A percentile compares a stretch with the other conserved stretches of the same genome.
Conservation (phyloP, 2,329 filamentous ascomycete genomes). For the Fusarium veterinarium region DNA sequence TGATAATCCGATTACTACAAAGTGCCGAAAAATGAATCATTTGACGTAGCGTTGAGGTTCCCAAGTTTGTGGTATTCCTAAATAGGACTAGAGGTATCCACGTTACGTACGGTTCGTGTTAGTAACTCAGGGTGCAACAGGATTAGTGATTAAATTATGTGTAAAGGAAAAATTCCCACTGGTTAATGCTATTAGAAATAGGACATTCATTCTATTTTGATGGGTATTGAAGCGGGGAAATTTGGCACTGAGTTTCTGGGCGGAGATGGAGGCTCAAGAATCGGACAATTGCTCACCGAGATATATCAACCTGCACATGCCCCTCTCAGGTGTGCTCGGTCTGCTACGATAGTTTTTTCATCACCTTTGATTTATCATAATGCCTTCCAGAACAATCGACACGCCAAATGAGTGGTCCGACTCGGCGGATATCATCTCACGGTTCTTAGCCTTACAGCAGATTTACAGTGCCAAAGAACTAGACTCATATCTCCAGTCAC, state of each 20-base stretch:
- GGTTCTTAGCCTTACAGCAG: slow-evolving; percentile 6
- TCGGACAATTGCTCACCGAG: background rate
- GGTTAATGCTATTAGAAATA: background rate
- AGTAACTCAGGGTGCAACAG: background rate
- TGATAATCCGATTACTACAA: background rate
- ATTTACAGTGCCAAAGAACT: slow-evolving; percentile 22
- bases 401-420: background rate
- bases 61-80: background rate
- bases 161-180: background rate
- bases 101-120: slow-evolving; percentile 27
- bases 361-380: fast-evolving
- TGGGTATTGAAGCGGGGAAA: background rate
- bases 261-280: background rate
- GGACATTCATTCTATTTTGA: fast-evolving
- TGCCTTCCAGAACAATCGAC: background rate
- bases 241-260: background rate
- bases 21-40: fast-evolving
- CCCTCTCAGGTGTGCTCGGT: background rate
- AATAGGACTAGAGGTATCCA: background rate
- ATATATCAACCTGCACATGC: background rate
- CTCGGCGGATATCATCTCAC: background rate
- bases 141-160: slow-evolving; percentile 11
- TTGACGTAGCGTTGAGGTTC: background rate
- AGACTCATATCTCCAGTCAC: background rate
- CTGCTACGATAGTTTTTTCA: fast-evolving